A percentile compares a stretch with the other conserved stretches of the same genome.
Conservation (phyloP, 495 filamentous ascomycete genomes). For the Aspergillus hancockii region DNA sequence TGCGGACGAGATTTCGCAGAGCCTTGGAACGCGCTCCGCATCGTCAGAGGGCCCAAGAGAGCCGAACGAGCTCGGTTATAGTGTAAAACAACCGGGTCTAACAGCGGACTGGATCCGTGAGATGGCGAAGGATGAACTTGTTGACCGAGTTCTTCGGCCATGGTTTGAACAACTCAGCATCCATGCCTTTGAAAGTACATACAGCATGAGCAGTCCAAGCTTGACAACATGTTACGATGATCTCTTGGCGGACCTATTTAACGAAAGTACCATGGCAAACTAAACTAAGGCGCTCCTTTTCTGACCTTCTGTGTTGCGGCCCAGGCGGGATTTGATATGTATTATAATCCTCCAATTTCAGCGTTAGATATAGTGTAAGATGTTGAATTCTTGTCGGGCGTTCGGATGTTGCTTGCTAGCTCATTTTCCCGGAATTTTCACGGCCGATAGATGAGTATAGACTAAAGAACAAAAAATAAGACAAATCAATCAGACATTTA, state of each 20-base stretch:
- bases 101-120: conserved; percentile 45
- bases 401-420: neutral
- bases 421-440: neutral
- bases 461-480: too few relatives aligned
- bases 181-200: conserved; percentile 87
- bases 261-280: conserved; percentile 62
- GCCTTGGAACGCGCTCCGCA: conserved; percentile 57
- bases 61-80: conserved; percentile 34
- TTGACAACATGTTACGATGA: conserved; percentile 64
- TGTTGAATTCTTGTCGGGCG: neutral
- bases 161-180: conserved; percentile 93
- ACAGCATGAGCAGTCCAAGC: conserved; percentile 76
- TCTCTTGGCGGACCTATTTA: conserved; percentile 80
- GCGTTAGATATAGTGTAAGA: neutral
- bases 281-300: conserved; percentile 28
- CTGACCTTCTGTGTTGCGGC: neutral
- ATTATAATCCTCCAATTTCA: conserved; percentile 5
- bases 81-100: conserved; percentile 42
- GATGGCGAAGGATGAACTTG: conserved; percentile 66
- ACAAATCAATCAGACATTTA: too few relatives aligned
- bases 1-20: conserved; percentile 83
- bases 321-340: neutral
- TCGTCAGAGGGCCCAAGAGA: conserved; percentile 36
- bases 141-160: conserved; percentile 74
- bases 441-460: neutral